A percentile compares a stretch with the other conserved stretches of the same genome.
These are phyloP conservation scores for Dendrobium chrysotoxum DNA, from an alignment of 106 monocot species.

Conservation along the genomic window DNA sequence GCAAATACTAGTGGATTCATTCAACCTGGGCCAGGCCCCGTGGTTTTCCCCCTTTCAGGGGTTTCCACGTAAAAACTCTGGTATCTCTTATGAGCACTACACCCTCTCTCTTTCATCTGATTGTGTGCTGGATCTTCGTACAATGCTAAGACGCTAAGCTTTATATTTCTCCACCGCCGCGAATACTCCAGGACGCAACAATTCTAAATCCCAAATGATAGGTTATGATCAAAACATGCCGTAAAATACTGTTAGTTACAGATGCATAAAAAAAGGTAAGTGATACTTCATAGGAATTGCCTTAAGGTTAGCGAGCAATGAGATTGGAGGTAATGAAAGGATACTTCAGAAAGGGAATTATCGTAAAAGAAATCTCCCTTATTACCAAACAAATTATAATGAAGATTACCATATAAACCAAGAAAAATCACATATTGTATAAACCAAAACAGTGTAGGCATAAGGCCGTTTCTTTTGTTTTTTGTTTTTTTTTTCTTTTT, in stretches of 20 bases:
- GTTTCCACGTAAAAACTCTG: too few species aligned
- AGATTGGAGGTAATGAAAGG: background rate
- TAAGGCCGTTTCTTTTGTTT: background rate
- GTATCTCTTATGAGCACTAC: too few species aligned
- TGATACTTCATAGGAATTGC: background rate
- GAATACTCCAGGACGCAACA: too few species aligned
- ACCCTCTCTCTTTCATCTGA: too few species aligned
- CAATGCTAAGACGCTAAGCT: too few species aligned
- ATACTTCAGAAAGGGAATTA: background rate
- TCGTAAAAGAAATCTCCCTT: background rate
- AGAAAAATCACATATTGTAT: background rate
- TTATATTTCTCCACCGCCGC: too few species aligned
- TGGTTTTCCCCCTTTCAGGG: too few species aligned
- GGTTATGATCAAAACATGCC: background rate
- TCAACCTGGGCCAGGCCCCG: too few species aligned
- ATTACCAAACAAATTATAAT: background rate
- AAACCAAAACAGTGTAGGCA: background rate
- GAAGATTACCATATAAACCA: background rate
- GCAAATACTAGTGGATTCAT: too few species aligned
- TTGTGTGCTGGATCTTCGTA: too few species aligned
- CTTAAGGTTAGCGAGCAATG: background rate
- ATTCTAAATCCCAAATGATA: background rate
- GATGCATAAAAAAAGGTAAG: background rate
- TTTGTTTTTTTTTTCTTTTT: background rate
- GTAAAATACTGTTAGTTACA: background rate